phyloP scores from a whole-genome alignment of 2,329 filamentous ascomycete genomes.

The Botrytis cinerea region DNA sequence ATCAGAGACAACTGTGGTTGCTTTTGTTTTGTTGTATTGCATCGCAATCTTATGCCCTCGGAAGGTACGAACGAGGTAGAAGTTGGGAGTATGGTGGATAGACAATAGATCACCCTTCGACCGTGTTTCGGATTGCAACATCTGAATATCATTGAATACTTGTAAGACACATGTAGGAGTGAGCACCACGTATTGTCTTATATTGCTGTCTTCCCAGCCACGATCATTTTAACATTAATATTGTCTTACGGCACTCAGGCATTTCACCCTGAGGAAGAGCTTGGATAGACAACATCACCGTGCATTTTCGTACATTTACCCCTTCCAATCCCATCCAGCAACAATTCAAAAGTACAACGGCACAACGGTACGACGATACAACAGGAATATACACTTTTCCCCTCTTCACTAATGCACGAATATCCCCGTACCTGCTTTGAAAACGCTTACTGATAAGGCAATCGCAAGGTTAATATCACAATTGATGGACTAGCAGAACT shows the following conservation, averaged over 20 bases:
- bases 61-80: no score
- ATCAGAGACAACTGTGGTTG: background rate
- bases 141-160: no score
- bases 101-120: no score
- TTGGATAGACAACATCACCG: constrained; percentile 11
- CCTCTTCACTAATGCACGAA: constrained; percentile 5
- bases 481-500: background rate
- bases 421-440: background rate
- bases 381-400: background rate
- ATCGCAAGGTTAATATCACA: background rate
- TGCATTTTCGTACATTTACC: constrained; percentile 9
- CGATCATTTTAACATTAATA: background rate
- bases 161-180: background rate
- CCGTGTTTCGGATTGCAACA: no score
- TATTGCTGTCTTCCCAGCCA: background rate
- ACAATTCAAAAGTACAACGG: background rate
- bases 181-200: background rate
- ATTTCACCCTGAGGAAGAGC: constrained; percentile 24
- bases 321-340: background rate
- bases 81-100: no score
- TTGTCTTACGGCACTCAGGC: background rate
- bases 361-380: constrained; percentile 2
- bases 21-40: background rate
- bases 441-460: background rate
- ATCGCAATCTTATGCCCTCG: background rate